Conservation (phyloP, 2,329 filamentous ascomycete genomes). For the Cladosporium oxysporum region DNA sequence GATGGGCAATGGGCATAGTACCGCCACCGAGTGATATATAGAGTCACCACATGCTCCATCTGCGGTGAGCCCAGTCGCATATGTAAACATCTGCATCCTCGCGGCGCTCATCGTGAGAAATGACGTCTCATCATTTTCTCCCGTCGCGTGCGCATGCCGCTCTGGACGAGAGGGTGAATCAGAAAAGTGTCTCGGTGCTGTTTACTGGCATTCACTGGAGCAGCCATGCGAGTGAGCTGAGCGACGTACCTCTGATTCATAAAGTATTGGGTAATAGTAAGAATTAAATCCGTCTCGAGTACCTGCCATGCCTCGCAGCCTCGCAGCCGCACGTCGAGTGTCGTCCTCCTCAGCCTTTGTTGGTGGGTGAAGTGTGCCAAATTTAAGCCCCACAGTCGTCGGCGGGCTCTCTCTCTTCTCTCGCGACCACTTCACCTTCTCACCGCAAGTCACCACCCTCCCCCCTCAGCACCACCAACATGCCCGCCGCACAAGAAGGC, state of each 20-base stretch:
- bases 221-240: background rate
- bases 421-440: constrained; percentile 1
- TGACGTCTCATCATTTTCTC: background rate
- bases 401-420: background rate
- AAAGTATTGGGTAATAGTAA: background rate
- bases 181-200: background rate
- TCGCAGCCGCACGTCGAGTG: background rate
- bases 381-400: background rate
- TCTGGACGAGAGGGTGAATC: background rate
- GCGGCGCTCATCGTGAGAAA: background rate
- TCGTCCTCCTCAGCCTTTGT: background rate
- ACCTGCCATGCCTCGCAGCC: background rate
- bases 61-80: background rate
- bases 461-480: constrained; percentile 52
- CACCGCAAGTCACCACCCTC: constrained; percentile 5
- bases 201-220: background rate
- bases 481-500: constrained; percentile 81
- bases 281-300: background rate
- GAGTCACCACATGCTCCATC: background rate
- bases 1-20: background rate
- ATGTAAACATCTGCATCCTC: background rate
- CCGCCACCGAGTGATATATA: background rate
- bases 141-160: constrained; percentile 5
- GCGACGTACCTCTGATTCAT: background rate
- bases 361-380: background rate